Percentiles rank a stretch among this genome's conserved stretches.
phyloP scores from a whole-genome alignment of 768 basidiomycete species.

The Psilocybe sp. region DNA sequence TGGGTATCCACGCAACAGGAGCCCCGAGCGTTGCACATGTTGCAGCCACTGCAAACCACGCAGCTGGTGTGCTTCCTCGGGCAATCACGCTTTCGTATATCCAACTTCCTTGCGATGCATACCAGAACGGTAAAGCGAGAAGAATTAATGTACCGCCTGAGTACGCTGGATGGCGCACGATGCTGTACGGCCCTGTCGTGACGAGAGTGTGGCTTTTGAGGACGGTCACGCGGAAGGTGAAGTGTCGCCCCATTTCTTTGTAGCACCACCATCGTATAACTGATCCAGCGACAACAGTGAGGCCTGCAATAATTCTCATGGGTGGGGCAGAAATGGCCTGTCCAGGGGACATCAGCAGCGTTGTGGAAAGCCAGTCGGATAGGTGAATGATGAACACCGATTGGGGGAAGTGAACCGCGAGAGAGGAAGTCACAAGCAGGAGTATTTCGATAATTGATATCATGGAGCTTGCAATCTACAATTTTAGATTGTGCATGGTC shows the following conservation, averaged over 20 bases:
- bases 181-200: slow-evolving; percentile 26
- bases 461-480: no score
- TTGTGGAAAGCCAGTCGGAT: no score
- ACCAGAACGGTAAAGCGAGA: slow-evolving; percentile 22
- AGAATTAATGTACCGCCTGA: slow-evolving; percentile 21
- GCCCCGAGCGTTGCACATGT: neutral
- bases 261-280: slow-evolving; percentile 33
- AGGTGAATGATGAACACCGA: no score
- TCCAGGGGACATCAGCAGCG: no score
- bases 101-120: slow-evolving; percentile 29
- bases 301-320: no score
- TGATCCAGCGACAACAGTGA: no score
- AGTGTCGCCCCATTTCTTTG: slow-evolving; percentile 28
- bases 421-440: no score
- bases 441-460: no score
- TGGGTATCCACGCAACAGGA: neutral
- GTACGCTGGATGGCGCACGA: slow-evolving; percentile 32
- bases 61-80: neutral
- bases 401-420: no score
- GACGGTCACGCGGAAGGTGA: slow-evolving; percentile 37
- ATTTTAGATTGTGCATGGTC: no score
- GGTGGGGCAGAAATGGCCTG: no score
- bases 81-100: slow-evolving; percentile 22
- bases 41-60: neutral
- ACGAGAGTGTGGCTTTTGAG: slow-evolving; percentile 20